Percentiles rank a stretch among this genome's conserved stretches.
These are phyloP conservation scores for Cutaneotrichosporon cutaneum DNA, from an alignment of 1,284 basidiomycete species.

Conservation along the genomic window DNA sequence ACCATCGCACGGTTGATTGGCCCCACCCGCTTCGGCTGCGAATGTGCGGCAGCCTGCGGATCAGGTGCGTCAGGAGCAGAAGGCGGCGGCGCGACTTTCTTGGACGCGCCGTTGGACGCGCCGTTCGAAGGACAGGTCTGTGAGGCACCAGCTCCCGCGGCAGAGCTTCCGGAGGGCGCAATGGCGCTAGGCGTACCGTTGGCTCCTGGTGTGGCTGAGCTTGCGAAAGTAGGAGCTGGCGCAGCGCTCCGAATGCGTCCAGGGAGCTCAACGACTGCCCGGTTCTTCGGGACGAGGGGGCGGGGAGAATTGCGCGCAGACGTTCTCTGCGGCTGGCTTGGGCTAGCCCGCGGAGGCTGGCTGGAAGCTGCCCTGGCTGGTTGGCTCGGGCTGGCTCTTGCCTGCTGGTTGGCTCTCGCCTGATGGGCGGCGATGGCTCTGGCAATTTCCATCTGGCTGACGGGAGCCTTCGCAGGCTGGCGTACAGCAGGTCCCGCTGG, in stretches of 20 bases:
- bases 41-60: neutral
- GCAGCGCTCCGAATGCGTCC: neutral
- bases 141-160: neutral
- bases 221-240: neutral
- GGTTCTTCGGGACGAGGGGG: neutral
- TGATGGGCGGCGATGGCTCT: neutral
- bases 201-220: neutral
- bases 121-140: neutral
- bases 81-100: neutral
- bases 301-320: neutral
- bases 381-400: neutral
- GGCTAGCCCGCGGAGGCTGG: neutral
- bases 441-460: neutral
- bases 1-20: slow-evolving; percentile 6
- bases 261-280: neutral
- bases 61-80: neutral
- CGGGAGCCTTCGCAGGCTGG: neutral
- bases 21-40: neutral
- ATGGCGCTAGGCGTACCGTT: neutral
- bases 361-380: neutral
- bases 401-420: neutral
- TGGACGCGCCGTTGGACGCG: neutral
- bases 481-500: neutral
- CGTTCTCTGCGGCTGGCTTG: neutral
- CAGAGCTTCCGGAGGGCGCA: neutral